Percentiles rank a stretch among this genome's conserved stretches.
Evolutionary conservation across 2,329 filamentous ascomycete genomes (phyloP).

Genomic region (Alternaria brassicicola): DNA sequence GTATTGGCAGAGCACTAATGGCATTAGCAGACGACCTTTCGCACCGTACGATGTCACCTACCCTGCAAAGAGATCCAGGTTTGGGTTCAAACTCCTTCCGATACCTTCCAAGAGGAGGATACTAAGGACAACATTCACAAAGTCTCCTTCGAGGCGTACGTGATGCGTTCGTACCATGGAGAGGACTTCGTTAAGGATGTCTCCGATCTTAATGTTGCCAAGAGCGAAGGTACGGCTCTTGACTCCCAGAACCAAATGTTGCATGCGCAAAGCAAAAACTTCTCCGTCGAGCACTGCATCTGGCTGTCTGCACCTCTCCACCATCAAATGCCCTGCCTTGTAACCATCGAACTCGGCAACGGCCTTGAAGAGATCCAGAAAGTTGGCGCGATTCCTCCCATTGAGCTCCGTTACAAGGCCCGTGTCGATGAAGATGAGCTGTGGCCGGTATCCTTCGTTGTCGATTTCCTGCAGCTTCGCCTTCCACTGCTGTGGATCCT

Average conservation of each 20-base stretch:
- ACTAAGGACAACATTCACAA: conserved; percentile 96
- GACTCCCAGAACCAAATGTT: conserved; percentile 89
- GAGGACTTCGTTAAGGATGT: conserved; percentile 88
- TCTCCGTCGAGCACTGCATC: conserved; percentile 87
- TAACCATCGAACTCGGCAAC: conserved; percentile 97
- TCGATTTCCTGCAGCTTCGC: conserved; percentile 78
- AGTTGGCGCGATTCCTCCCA: conserved; percentile 82
- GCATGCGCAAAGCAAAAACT: conserved; percentile 94
- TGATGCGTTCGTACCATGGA: conserved; percentile 92
- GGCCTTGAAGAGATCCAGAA: conserved; percentile 92
- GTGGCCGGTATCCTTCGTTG: conserved; percentile 85
- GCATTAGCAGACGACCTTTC: conserved; percentile 14
- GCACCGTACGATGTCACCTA: conserved; percentile 43
- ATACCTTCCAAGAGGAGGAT: conserved; percentile 94
- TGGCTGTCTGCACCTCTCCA: conserved; percentile 90
- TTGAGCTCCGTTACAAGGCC: conserved; percentile 95
- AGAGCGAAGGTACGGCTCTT: conserved; percentile 90
- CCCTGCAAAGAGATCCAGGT: conserved; percentile 83
- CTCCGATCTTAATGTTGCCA: conserved; percentile 93
- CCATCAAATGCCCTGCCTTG: conserved; percentile 93
- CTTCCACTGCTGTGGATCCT: conserved; percentile 73
- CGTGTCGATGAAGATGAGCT: conserved; percentile 96
- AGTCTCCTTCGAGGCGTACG: conserved; percentile 93
- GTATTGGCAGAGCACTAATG: conserved; percentile 80
- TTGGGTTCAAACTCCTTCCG: conserved; percentile 81